phyloP scores from a whole-genome alignment of 1,284 basidiomycete genomes.

The Amylostereum chailletii region DNA sequence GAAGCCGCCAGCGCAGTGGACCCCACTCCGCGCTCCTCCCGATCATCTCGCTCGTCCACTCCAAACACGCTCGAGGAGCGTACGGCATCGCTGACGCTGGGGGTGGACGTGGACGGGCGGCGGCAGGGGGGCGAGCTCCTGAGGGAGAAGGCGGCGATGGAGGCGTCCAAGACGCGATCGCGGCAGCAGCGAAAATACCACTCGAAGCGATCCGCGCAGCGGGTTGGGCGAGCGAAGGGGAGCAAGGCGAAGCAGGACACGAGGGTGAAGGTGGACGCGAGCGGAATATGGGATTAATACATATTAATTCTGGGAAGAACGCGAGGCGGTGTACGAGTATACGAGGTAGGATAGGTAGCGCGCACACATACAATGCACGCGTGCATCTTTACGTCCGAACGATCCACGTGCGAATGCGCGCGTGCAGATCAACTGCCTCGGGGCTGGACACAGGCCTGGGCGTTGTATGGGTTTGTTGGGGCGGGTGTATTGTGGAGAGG shows the following conservation, averaged over 20 bases:
- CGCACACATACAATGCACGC: neutral
- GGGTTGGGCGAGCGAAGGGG: conserved; percentile 67
- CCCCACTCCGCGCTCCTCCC: neutral
- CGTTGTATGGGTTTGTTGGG: too few relatives aligned
- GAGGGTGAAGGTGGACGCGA: conserved; percentile 52
- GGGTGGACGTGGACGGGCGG: neutral
- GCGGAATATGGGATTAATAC: conserved; percentile 53
- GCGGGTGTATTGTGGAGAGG: too few relatives aligned
- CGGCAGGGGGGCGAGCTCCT: conserved; percentile 22
- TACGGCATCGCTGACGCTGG: conserved; percentile 15
- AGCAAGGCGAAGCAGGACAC: conserved; percentile 80
- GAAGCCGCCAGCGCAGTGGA: neutral
- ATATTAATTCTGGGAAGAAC: neutral
- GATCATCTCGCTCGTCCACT: conserved; percentile 14
- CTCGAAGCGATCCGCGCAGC: conserved; percentile 54
- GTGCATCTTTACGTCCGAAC: too few relatives aligned
- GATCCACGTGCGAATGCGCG: too few relatives aligned
- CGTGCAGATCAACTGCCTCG: too few relatives aligned
- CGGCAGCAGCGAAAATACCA: conserved; percentile 68
- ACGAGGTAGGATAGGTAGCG: neutral
- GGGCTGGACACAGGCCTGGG: too few relatives aligned
- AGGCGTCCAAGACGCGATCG: conserved; percentile 54
- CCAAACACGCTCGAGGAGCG: conserved; percentile 16
- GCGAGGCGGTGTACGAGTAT: neutral
- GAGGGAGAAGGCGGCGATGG: conserved; percentile 52